Base-by-base conservation (phyloP, 75 land plant genomes). In the Cunninghamia lanceolata region DNA sequence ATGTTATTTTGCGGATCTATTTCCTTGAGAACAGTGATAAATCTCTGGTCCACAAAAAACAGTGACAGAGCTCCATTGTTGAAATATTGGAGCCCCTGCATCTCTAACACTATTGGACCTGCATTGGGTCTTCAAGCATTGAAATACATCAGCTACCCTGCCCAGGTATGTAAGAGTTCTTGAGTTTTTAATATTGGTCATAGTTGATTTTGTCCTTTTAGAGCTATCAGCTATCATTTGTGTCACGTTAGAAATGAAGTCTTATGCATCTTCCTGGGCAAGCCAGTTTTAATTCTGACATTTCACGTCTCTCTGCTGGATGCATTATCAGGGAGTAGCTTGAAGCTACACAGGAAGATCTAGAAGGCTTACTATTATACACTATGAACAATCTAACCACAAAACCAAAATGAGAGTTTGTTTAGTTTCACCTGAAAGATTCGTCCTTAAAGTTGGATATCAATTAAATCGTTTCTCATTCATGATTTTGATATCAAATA, bases 121-220 rank as follows among this genome's bases (percentile, higher is more conserved):
- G 95, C 99, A 35, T 95, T 98, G 94, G 99, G 99, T 36, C 97
- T 98, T 82, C 96, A 95, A 84, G 99, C 99, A 4, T 86, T 98
- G 88, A 98, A 98, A 86, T 98, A 98, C 85, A 98, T 98, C n/a
- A 98, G 99, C 82, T 98, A 98, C 87, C 99, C 99, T 68, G 99
- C 97, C 8, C 99, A 98, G 99, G 99, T 91, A 81, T 73, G 71
- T 71, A 0, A 76, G 25, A 28, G 59, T 9, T 59, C 54, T 53
- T 56, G 36, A 68, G 42, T 1, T 11, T 30, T 25, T 63, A 3
- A 73, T 1, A 19, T 59, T 59, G 19, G 28, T 59, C 68, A 34
- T 35, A 21, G 54, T 11, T 56, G 38, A 68, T 32, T 11, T 36
- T 70, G 3, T 17, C 50, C 25, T 54, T 54, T 54, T 54, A n/a